These are phyloP conservation scores for Pseudopithomyces maydicus DNA, from an alignment of 2,329 filamentous ascomycete species.

Conservation along the genomic window DNA sequence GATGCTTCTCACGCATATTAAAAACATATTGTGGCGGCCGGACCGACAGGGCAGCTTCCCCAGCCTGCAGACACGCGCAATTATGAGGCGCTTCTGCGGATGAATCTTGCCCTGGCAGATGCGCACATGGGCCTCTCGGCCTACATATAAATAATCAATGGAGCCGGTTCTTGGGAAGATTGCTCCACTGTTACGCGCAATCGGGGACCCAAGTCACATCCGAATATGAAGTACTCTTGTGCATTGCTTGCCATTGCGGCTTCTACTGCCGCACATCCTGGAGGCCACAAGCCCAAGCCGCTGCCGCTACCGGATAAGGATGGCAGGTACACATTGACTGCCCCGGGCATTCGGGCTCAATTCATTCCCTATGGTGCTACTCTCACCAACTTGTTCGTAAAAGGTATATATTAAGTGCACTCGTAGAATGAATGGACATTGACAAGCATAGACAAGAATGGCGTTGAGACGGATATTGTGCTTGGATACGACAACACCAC, in stretches of 20 bases:
- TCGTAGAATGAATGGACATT: constrained; percentile 5
- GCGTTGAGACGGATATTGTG: constrained; percentile 37
- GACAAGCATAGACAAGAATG: constrained; percentile 31
- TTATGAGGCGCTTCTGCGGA: constrained; percentile 16
- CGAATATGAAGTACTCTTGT: constrained; percentile 27
- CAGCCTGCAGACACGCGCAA: constrained; percentile 18
- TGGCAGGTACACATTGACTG: constrained; percentile 37
- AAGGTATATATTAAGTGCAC: constrained; percentile 20
- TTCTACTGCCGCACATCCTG: constrained; percentile 17
- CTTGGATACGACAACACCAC: constrained; percentile 42
- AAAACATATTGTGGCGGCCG: constrained; percentile 20
- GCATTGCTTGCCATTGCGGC: constrained; percentile 23
- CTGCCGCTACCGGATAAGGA: constrained; percentile 25
- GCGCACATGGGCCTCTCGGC: constrained; percentile 12
- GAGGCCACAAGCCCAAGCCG: constrained; percentile 8
- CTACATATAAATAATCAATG: constrained; percentile 20
- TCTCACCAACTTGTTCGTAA: constrained; percentile 41
- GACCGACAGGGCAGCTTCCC: constrained; percentile 12
- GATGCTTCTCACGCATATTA: constrained; percentile 28
- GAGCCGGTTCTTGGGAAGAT: constrained; percentile 7
- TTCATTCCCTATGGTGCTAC: constrained; percentile 43
- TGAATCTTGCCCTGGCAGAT: constrained; percentile 12
- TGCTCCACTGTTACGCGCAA: constrained; percentile 6
- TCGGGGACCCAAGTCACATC: background rate
- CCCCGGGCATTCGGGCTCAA: constrained; percentile 38